Conservation (phyloP, 805 yeast genomes). For the Metschnikowia matae region DNA sequence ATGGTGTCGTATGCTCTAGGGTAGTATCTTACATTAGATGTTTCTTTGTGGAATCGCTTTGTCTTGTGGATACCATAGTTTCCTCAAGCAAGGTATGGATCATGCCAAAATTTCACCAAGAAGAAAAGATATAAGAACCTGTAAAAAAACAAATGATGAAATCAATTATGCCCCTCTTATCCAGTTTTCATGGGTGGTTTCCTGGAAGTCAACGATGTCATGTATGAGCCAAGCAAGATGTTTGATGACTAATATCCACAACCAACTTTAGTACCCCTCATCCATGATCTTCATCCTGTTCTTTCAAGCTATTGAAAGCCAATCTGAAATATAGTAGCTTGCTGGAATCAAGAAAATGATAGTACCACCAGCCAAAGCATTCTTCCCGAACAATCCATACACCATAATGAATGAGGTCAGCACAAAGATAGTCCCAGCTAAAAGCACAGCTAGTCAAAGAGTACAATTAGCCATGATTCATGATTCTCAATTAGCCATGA, state of each 20-base stretch:
- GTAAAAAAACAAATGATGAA: too few relatives aligned
- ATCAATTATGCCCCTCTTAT: too few relatives aligned
- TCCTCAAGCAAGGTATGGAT: too few relatives aligned
- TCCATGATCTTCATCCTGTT: constrained; percentile 76
- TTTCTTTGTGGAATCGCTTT: too few relatives aligned
- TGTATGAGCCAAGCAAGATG: constrained; percentile 94
- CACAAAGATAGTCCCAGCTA: constrained; percentile 70
- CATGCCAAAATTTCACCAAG: too few relatives aligned
- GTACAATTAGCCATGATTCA: constrained; percentile 88
- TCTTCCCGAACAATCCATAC: constrained; percentile 75
- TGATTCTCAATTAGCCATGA: constrained; percentile 83
- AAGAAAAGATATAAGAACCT: too few relatives aligned
- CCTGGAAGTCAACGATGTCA: too few relatives aligned
- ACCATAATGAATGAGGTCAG: constrained; percentile 62
- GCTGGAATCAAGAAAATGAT: constrained; percentile 66
- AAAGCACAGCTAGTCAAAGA: constrained; percentile 29
- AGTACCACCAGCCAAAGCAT: constrained; percentile 78
- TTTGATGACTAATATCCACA: constrained; percentile 89
- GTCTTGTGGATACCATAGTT: too few relatives aligned
- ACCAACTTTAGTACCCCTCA: constrained; percentile 85
- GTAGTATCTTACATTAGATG: too few relatives aligned
- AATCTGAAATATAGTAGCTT: constrained; percentile 61
- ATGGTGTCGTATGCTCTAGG: too few relatives aligned
- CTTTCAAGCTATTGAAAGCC: constrained; percentile 64
- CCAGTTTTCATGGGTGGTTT: too few relatives aligned